These are phyloP conservation scores for Wickerhamomyces bisporus DNA, from an alignment of 805 yeast genomes.

Conservation along the genomic window DNA sequence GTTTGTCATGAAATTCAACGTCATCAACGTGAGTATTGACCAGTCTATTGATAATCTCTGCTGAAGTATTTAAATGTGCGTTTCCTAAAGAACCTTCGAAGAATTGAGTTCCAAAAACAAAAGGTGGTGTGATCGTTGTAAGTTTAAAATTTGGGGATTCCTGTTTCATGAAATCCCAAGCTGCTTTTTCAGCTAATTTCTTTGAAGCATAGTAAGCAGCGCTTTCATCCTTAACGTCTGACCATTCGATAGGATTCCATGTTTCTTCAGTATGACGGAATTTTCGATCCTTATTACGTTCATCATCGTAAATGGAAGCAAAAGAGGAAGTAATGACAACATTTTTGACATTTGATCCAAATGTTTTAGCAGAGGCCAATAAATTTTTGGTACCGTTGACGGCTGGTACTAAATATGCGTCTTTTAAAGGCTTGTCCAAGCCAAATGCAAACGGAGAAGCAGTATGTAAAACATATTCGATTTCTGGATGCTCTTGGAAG, in stretches of 20 bases:
- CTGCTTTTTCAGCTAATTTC: constrained; percentile 53
- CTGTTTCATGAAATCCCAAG: constrained; percentile 45
- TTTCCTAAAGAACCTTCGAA: constrained; percentile 37
- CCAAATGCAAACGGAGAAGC: constrained; percentile 48
- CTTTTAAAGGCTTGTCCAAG: constrained; percentile 35
- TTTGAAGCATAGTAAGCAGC: constrained; percentile 53
- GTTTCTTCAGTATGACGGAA: constrained; percentile 28
- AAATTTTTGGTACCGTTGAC: constrained; percentile 48
- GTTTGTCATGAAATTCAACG: constrained; percentile 11
- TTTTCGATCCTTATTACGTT: constrained; percentile 9
- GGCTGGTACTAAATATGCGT: constrained; percentile 52
- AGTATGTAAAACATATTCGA: constrained; percentile 48
- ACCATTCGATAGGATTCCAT: constrained; percentile 47
- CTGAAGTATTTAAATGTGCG: constrained; percentile 34
- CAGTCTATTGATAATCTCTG: constrained; percentile 28
- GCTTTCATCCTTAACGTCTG: constrained; percentile 31
- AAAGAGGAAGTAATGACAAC: constrained; percentile 56
- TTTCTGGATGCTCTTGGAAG: constrained; percentile 38
- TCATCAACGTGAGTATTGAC: constrained; percentile 24
- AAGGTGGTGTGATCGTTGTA: constrained; percentile 44
- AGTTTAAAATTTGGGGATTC: constrained; percentile 33
- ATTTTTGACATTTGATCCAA: constrained; percentile 34
- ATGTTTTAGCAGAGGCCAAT: constrained; percentile 28
- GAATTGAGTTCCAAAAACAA: constrained; percentile 54
- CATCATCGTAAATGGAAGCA: constrained; percentile 39